Evolutionary conservation across 768 basidiomycete genomes (phyloP), one percentile per base, ranked within the genome.

Genomic region (Auriscalpium vulgare): DNA sequence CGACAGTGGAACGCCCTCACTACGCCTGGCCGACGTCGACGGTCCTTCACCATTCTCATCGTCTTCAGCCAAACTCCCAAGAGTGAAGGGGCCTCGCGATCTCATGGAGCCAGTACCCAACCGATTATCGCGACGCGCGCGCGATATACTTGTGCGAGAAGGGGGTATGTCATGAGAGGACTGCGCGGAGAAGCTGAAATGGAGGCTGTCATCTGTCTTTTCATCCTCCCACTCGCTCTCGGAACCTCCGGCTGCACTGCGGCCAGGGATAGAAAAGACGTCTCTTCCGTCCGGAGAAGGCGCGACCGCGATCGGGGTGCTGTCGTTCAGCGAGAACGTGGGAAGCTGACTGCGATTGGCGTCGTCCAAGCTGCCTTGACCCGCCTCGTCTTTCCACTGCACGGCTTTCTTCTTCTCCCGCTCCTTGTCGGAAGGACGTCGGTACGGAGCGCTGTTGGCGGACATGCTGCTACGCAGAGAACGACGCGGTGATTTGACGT

Each of bases 221-320:
- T 91, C 89, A 65, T 92, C 89, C 69, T 92, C 90, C 90, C 91
- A 92, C 55, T 93, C 90, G 67, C 86, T 90, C 62, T 91, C 89
- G 6, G 87, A 89, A 7, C 82, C 78, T 47, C 29, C 29, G 4
- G 83, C 78, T 1, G 53, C 16, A 37, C 37, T 60, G 23, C 53
- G 50, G 4, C 21, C 78, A 68, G 4, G 84, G 83, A 23, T 57
- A 43, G 58, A 54, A 49, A 70, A 61, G 46, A 68, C 68, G 43
- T 68, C 68, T 38, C 61, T 47, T 36, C 65, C 75, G 56, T 82
- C 73, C 16, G 67, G 68, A 13, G 74, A 61, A 40, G 74, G 69
- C 38, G 73, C 67, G 21, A 67, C 58, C 14, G 63, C 64, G 37
- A 64, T 63, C 36, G 64, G 56, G 3, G 62, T 57, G 37, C 66